Evolutionary conservation across 2,329 filamentous ascomycete species (phyloP).

Genomic region (Zymoseptoria brevis): DNA sequence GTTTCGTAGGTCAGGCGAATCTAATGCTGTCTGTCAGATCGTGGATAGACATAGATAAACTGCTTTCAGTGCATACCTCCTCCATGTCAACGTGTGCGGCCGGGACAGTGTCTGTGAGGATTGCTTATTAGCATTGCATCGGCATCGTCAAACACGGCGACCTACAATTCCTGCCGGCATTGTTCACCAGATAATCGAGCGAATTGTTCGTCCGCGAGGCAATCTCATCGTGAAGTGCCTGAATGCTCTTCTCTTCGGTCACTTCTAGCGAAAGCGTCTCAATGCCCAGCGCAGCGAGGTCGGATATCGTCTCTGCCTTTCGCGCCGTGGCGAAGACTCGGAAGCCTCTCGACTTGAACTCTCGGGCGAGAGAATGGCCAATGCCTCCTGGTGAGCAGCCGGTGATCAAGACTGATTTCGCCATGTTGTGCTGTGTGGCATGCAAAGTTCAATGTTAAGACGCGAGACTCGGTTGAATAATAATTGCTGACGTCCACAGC

Average conservation of each 20-base stretch:
- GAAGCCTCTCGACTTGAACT: conserved; percentile 45
- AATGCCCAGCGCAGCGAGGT: conserved; percentile 44
- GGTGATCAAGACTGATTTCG: conserved; percentile 30
- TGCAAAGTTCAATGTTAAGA: too few species aligned
- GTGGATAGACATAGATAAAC: too few species aligned
- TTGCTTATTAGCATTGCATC: background rate
- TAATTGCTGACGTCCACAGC: too few species aligned
- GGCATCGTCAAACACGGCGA: conserved; percentile 19
- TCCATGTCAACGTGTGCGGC: conserved; percentile 47
- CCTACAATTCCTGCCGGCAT: conserved; percentile 49
- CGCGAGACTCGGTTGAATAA: too few species aligned
- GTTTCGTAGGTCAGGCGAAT: conserved; percentile 43
- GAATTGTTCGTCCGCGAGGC: conserved; percentile 39
- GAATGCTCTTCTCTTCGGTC: conserved; percentile 43
- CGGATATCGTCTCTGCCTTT: conserved; percentile 41
- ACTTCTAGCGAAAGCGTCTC: conserved; percentile 50
- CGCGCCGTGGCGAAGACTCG: conserved; percentile 53
- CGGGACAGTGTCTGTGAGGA: conserved; percentile 26
- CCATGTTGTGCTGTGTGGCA: background rate
- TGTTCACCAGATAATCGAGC: conserved; percentile 53
- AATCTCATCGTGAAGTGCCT: conserved; percentile 40
- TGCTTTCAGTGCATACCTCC: conserved; percentile 22
- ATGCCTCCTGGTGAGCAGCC: conserved; percentile 48
- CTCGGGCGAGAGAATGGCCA: conserved; percentile 50
- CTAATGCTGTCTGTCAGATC: background rate